phyloP scores from a whole-genome alignment of 257 asterid genomes.

The Jacaranda copaia region DNA sequence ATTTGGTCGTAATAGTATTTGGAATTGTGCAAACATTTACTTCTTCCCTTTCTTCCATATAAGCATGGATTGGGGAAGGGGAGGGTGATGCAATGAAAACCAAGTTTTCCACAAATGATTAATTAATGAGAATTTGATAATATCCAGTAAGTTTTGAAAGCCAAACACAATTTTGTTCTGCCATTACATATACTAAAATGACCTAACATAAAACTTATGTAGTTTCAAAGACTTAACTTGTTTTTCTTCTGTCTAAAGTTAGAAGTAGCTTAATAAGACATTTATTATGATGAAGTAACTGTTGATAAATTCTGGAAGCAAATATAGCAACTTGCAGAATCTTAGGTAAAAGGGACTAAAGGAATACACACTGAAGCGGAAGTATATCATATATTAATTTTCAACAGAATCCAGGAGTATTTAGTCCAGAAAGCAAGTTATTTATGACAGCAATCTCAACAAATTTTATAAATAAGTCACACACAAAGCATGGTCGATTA shows the following conservation, averaged over 20 bases:
- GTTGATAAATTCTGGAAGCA: neutral
- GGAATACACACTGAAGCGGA: neutral
- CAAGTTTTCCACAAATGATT: too few relatives aligned
- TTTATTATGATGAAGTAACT: neutral
- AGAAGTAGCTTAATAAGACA: constrained; percentile 20
- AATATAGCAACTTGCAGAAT: neutral
- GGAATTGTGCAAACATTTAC: neutral
- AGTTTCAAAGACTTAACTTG: constrained; percentile 16
- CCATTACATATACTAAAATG: constrained; percentile 10
- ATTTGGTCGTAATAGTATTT: neutral
- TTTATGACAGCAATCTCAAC: neutral
- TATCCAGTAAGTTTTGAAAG: constrained; percentile 1
- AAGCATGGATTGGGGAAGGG: too few relatives aligned
- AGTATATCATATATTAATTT: neutral
- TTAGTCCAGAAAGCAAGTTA: neutral
- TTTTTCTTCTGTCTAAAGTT: neutral
- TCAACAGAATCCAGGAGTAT: neutral
- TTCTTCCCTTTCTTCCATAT: neutral
- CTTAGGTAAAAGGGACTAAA: neutral
- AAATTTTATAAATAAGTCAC: neutral
- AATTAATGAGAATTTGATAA: constrained; percentile 17
- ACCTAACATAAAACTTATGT: neutral
- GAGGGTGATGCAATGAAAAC: too few relatives aligned
- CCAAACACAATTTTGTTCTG: neutral
- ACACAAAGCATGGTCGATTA: neutral